A percentile compares a stretch with the other conserved stretches of the same genome.
Evolutionary conservation across 179 eudicot species (phyloP).

Genomic region (Camellia oleifera): DNA sequence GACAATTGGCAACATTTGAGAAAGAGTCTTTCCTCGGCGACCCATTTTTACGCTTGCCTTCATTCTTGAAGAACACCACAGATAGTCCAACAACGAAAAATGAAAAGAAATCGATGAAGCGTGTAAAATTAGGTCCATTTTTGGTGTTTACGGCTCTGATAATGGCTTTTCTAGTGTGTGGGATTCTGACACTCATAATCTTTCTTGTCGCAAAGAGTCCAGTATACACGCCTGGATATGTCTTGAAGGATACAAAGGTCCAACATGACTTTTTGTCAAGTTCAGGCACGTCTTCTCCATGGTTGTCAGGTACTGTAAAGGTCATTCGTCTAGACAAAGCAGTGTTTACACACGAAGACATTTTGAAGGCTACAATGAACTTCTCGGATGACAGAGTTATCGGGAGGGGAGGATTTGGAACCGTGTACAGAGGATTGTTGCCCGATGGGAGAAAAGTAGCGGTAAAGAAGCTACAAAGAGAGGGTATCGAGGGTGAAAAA

Average conservation of each 20-base stretch:
- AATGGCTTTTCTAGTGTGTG: slow-evolving; percentile 51
- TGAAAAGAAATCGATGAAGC: slow-evolving; percentile 4
- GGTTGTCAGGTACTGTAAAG: slow-evolving; percentile 59
- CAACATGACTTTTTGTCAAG: slow-evolving; percentile 28
- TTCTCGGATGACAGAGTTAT: slow-evolving; percentile 68
- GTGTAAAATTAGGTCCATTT: slow-evolving; percentile 27
- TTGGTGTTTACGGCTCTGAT: slow-evolving; percentile 46
- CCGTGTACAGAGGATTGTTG: slow-evolving; percentile 70
- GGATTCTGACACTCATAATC: slow-evolving; percentile 45
- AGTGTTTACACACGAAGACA: slow-evolving; percentile 72
- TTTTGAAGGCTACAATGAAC: slow-evolving; percentile 67
- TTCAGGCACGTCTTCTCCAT: slow-evolving; percentile 51
- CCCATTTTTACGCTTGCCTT: slow-evolving; percentile 51
- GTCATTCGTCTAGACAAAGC: slow-evolving; percentile 75
- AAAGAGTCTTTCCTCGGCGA: slow-evolving; percentile 69
- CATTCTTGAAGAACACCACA: slow-evolving; percentile 41
- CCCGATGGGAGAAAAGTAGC: slow-evolving; percentile 90
- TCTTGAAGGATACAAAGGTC: slow-evolving; percentile 31
- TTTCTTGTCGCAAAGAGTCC: slow-evolving; percentile 38
- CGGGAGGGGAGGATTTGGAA: slow-evolving; percentile 87
- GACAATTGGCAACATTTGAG: slow-evolving; percentile 80
- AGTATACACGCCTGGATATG: slow-evolving; percentile 21
- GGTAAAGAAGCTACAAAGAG: slow-evolving; percentile 78
- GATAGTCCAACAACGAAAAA: slow-evolving; percentile 8
- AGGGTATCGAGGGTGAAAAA: slow-evolving; percentile 76